Evolutionary conservation across 495 filamentous ascomycete genomes (phyloP), one percentile per base, ranked within the genome.

Genomic region (Penicillium egyptiacum): DNA sequence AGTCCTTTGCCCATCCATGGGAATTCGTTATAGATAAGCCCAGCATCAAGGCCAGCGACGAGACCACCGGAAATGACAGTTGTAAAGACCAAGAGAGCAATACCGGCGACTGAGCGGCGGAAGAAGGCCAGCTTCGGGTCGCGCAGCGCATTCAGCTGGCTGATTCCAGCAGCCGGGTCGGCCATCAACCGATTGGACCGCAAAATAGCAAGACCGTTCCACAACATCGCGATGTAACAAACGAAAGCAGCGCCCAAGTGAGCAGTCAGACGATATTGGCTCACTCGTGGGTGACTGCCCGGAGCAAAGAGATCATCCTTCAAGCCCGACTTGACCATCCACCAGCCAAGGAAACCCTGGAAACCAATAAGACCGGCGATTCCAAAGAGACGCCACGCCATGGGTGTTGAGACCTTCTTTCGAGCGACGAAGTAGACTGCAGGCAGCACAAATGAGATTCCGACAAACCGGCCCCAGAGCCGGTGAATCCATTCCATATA

Each of bases 401-500:
- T 95, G 35, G 83, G 85, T 37, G 78, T 75, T 22, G 89, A 87
- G 28, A 96, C 92, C 55, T 86, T 85, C 55, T 89, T 86, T 26
- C 87, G 86, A 10, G 88, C 85, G 60, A 97, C 81, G 65, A 98
- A 96, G 80, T 96, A 97, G 17, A 88, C 63, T 20, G 92, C 87
- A 1, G 94, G 94, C 16, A 96, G 65, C 20, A 95, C 85, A 67
- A 97, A 97, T 17, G 91, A 88, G 39, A 98, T 65, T 25, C 95
- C 94, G 39, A 98, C 87, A 51, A 96, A 79, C 45, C 94, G 84
- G n/a, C 95, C 94, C 91, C 94, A 97, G 42, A 96, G 82, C 17
- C 94, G 85, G 74, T 98, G 94, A 5, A 87, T 85, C 95, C 95
- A 98, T 81, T 98, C 94, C 95, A 98, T 98, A 72, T 87, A 98